Evolutionary conservation across 305 asterid species (phyloP).

Genomic region (Fraxinus angustifolia): DNA sequence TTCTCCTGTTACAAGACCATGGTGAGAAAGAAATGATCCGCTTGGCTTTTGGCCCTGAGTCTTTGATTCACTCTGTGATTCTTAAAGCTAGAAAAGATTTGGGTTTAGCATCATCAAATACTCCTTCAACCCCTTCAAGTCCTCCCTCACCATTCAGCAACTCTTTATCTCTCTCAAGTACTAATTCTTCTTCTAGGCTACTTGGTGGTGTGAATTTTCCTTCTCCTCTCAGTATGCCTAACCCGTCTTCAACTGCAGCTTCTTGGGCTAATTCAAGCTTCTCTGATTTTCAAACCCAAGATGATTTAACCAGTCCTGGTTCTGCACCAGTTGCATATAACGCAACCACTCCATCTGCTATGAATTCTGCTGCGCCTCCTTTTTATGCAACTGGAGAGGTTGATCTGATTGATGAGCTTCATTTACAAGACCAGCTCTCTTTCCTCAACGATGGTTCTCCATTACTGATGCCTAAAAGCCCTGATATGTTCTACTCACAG

Average conservation of each 20-base stretch:
- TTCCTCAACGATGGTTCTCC: conserved; percentile 54
- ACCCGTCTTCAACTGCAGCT: conserved; percentile 24
- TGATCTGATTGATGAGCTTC: conserved; percentile 67
- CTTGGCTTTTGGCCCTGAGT: conserved; percentile 66
- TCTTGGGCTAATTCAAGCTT: conserved; percentile 26
- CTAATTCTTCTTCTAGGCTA: conserved; percentile 37
- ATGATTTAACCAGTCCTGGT: conserved; percentile 34
- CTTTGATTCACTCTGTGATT: conserved; percentile 50
- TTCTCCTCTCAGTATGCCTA: conserved; percentile 56
- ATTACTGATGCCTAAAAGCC: conserved; percentile 32
- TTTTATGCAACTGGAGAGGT: conserved; percentile 42
- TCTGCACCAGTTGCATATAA: conserved; percentile 24
- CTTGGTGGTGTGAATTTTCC: conserved; percentile 43
- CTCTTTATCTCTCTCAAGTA: conserved; percentile 43
- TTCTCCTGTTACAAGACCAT: conserved; percentile 65
- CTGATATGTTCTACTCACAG: conserved; percentile 37
- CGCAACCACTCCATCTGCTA: conserved; percentile 33
- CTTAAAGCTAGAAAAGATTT: conserved; percentile 52
- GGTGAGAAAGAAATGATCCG: conserved; percentile 85
- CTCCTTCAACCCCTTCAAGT: conserved; percentile 42
- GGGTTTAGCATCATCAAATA: conserved; percentile 39
- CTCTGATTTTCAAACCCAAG: conserved; percentile 35
- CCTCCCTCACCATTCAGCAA: conserved; percentile 29
- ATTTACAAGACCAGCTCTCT: conserved; percentile 68
- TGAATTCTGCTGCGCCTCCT: conserved; percentile 54